Base-by-base conservation (phyloP, 2,329 filamentous ascomycete genomes). In the Aurifilum marmelostoma region DNA sequence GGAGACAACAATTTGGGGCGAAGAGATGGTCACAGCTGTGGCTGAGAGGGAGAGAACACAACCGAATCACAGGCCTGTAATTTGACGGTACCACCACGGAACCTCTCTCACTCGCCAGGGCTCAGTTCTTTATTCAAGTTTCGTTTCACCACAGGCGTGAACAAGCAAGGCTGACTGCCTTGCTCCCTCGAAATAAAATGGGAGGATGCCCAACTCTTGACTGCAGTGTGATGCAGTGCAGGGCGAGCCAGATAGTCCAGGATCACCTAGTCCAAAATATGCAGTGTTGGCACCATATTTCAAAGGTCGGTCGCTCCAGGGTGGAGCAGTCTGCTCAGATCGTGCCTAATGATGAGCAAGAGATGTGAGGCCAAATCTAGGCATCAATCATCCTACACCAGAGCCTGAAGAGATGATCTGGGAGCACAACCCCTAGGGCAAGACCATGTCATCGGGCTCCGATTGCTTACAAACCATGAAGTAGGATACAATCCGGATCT, bases 381-480 rank as follows among this genome's bases (percentile, higher is more conserved):
- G 50, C 63, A 65, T 14, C 27, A 18, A 59, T 18, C 8, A 32
- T 32, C 32, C 56, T 59, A n/a, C 32, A n/a, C 56, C 21, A 18
- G 56, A 37, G 56, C 56, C 56, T 37, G 29, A 21, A 59, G 56
- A n/a, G 18, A 29, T 16, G 32, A 32, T 24, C 56, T 37, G 29
- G 32, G 21, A 12, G 12, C 12, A 34, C 8, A 21, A n/a, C 21
- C 16, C 18, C 6, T 6, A 16, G 24, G n/a, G n/a, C 16, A 18
- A 7, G 21, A 54, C 34, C n/a, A n/a, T 32, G 56, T 27, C 37
- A 32, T 18, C 37, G 39, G 27, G 29, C 24, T 27, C n/a, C 7
- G 11, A 41, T 32, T 60, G 65, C 65, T 66, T 66, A 66, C 21
- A 60, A 60, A 66, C 54, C 24, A 59, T 24, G 34, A 18, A 34